Percentiles rank a stretch among this genome's conserved stretches.
Conservation (phyloP, 306 rosid species). For the Quercus robur region DNA sequence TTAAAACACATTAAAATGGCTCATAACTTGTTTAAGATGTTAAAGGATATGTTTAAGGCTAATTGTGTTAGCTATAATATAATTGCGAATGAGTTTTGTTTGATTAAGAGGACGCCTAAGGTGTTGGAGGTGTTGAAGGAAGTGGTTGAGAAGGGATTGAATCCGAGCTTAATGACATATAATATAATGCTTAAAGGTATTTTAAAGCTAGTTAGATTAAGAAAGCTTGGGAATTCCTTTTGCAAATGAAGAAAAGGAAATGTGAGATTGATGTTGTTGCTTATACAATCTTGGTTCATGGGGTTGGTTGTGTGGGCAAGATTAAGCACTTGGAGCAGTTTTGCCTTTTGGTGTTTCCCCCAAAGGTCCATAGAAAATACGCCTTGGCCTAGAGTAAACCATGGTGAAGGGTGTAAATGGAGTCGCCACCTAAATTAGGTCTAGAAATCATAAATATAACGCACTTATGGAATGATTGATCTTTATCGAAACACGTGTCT, state of each 20-base stretch:
- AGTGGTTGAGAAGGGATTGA: slow-evolving; percentile 74
- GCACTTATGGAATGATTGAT: too few species aligned
- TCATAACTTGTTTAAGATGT: slow-evolving; percentile 45
- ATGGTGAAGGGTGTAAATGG: too few species aligned
- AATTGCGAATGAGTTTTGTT: slow-evolving; percentile 80
- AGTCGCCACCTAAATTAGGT: too few species aligned
- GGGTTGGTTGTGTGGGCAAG: slow-evolving; percentile 74
- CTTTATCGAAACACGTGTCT: too few species aligned
- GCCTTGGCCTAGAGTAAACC: too few species aligned
- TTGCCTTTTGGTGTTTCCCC: slow-evolving; percentile 40
- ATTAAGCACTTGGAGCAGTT: slow-evolving; percentile 18
- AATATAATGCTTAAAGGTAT: slow-evolving; percentile 75
- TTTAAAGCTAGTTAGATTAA: slow-evolving; percentile 58
- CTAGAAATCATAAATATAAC: too few species aligned
- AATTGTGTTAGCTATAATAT: slow-evolving; percentile 67
- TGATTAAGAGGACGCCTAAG: slow-evolving; percentile 63
- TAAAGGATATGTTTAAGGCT: slow-evolving; percentile 53
- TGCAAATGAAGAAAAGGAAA: slow-evolving; percentile 75
- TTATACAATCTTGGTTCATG: slow-evolving; percentile 87
- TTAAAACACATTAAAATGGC: slow-evolving; percentile 71
- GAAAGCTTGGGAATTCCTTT: slow-evolving; percentile 81
- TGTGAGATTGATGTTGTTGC: slow-evolving; percentile 83
- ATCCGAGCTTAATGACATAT: slow-evolving; percentile 53
- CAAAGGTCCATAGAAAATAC: neutral
- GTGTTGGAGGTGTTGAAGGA: slow-evolving; percentile 74